Conservation (phyloP, 2,329 filamentous ascomycete species). For the Colletotrichum chrysophilum region DNA sequence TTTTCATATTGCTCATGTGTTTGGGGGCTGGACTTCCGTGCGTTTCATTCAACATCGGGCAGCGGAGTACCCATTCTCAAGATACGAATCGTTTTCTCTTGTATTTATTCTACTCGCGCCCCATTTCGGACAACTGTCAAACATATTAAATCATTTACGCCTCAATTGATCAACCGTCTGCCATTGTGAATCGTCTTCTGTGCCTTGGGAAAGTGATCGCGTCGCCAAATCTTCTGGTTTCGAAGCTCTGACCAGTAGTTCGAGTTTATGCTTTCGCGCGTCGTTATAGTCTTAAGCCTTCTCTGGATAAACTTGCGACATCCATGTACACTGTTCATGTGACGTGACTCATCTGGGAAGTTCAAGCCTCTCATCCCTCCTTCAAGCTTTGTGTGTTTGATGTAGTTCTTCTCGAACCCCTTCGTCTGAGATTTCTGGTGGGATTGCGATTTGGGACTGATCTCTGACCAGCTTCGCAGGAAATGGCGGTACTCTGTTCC, state of each 20-base stretch:
- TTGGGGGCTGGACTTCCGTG: background rate
- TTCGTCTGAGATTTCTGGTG: background rate
- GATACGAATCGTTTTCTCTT: background rate
- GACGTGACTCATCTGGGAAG: background rate
- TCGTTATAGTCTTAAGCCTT: background rate
- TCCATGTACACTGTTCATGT: background rate
- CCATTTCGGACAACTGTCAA: background rate
- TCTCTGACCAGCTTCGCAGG: background rate
- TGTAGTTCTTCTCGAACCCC: background rate
- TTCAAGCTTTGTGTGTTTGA: background rate
- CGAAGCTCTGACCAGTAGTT: background rate
- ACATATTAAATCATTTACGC: background rate
- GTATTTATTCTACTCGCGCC: background rate
- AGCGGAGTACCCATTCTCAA: background rate
- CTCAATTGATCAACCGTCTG: background rate
- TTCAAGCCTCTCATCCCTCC: background rate
- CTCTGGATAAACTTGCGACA: background rate
- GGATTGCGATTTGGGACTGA: background rate
- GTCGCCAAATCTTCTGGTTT: background rate
- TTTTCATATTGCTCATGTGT: background rate
- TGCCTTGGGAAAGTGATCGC: rapidly evolving
- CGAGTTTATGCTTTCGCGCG: background rate
- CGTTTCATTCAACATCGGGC: background rate
- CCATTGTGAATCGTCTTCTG: background rate
- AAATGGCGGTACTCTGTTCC: background rate